Evolutionary conservation across 345 rosid genomes (phyloP).

Genomic region (Sonneratia alba): DNA sequence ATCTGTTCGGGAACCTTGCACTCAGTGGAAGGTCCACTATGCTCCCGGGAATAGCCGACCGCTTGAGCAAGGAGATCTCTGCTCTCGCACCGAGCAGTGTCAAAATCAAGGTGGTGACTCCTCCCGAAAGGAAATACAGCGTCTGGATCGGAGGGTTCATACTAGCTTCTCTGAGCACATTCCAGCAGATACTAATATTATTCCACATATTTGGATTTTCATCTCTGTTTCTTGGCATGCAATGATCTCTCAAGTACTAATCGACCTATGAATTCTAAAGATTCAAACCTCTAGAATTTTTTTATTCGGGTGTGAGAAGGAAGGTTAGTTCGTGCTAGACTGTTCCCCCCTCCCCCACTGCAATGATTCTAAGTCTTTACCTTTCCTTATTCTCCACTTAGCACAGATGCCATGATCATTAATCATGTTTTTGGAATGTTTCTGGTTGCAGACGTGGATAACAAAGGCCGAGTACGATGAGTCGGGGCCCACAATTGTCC

Average conservation of each 20-base stretch:
- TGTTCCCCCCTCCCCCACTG: not conserved
- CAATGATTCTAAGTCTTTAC: not conserved
- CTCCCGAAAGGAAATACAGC: slow-evolving; percentile 9
- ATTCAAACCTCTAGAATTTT: no score
- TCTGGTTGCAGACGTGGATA: slow-evolving; percentile 12
- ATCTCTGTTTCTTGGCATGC: no score
- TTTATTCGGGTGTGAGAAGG: no score
- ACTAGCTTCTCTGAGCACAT: slow-evolving; percentile 9
- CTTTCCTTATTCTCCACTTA: not conserved
- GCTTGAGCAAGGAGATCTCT: slow-evolving; percentile 12
- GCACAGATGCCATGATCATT: not conserved
- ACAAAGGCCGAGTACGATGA: slow-evolving; percentile 13
- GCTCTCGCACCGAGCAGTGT: slow-evolving; percentile 11
- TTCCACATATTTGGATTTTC: not conserved
- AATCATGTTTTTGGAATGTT: not conserved
- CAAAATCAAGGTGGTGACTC: slow-evolving; percentile 9
- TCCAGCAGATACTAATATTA: slow-evolving; percentile 7
- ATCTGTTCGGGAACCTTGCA: slow-evolving; percentile 6
- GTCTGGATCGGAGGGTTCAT: slow-evolving; percentile 10
- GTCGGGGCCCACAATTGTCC: slow-evolving; percentile 13
- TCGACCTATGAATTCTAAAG: no score
- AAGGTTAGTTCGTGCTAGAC: no score
- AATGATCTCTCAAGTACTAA: no score
- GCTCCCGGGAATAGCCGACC: slow-evolving; percentile 10
- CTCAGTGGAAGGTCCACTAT: slow-evolving; percentile 10